Evolutionary conservation across 2,329 filamentous ascomycete genomes (phyloP), one percentile per base, ranked within the genome.

Genomic region (Fusarium verrucosum): DNA sequence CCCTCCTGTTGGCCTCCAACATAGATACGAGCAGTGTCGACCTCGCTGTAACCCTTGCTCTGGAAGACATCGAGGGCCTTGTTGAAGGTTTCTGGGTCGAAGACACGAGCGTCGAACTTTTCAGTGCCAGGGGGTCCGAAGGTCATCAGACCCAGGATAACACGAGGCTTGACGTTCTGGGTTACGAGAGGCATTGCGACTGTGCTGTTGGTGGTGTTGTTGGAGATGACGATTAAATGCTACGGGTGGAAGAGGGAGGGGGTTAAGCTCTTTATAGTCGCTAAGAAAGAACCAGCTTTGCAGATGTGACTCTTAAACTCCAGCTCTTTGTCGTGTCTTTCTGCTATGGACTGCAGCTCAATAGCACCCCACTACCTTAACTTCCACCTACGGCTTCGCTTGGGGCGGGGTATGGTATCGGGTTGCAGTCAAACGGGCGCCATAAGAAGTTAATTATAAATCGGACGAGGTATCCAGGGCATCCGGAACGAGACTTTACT

Each of bases 121-220:
- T 83, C 82, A 55, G 86, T 85, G 4, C 62, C 62, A n/a, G 62
- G 62, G n/a, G 91, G 87, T 26, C 90, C 91, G 80, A 92, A 93
- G 73, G 90, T 94, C 92, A 96, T 95, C 51, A 93, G 83, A 66
- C 92, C 92, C 35, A 96, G 87, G 81, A 96, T 92, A 71, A 92
- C 82, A 64, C 90, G 86, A 65, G 89, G 84, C 68, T 87, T 89
- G 52, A 74, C 72, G 30, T 73, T 75, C 43, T 77, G 75, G 14
- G 72, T 74, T 66, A 82, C 68, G 60, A 83, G 80, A 73, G 82
- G 80, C 82, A 84, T 84, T 26, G 65, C 78, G 72, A 25, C 10
- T 25, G n/a, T n/a, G 16, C 16, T 33, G 22, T 44, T 14, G 11
- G 23, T 57, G 22, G 14, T 52, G 25, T 38, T 33, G 20, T 40